Evolutionary conservation across 163 green algal genomes (phyloP).

Genomic region (Scenedesmus sp.): DNA sequence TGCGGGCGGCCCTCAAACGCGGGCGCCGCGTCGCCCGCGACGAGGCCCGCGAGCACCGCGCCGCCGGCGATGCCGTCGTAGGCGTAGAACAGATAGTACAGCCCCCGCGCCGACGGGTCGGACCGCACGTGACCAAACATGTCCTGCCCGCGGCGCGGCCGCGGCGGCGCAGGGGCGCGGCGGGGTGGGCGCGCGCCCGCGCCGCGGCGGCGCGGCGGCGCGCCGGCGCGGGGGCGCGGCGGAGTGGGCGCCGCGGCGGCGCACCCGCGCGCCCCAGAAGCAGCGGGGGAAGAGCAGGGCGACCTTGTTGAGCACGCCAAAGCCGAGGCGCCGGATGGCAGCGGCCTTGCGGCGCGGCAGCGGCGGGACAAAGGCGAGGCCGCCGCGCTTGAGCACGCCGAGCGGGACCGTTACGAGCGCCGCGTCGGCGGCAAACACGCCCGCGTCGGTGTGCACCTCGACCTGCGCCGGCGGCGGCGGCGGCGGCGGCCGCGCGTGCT

Average conservation of each 20-base stretch:
- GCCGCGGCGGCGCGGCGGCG: too few relatives aligned
- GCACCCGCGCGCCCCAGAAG: slow-evolving; percentile 81
- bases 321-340: slow-evolving; percentile 82
- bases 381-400: slow-evolving; percentile 79
- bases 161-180: neutral
- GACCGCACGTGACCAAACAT: slow-evolving; percentile 84
- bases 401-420: slow-evolving; percentile 86
- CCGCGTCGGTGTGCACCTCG: slow-evolving; percentile 35
- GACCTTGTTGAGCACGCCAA: slow-evolving; percentile 95
- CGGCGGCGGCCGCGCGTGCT: neutral
- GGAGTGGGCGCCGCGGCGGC: neutral
- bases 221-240: too few relatives aligned
- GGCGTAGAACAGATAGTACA: slow-evolving; percentile 95
- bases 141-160: slow-evolving; percentile 56
- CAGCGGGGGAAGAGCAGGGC: slow-evolving; percentile 85
- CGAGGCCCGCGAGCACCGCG: slow-evolving; percentile 82
- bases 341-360: slow-evolving; percentile 69
- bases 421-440: slow-evolving; percentile 68
- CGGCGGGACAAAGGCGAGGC: slow-evolving; percentile 59
- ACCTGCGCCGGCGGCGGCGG: neutral
- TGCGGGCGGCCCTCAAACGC: slow-evolving; percentile 70
- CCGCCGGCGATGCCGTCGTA: slow-evolving; percentile 81
- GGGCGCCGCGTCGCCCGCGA: slow-evolving; percentile 82
- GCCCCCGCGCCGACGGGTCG: slow-evolving; percentile 63
- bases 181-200: neutral